Conservation (phyloP, 2,329 filamentous ascomycete species). For the Hypomyces perniciosus region DNA sequence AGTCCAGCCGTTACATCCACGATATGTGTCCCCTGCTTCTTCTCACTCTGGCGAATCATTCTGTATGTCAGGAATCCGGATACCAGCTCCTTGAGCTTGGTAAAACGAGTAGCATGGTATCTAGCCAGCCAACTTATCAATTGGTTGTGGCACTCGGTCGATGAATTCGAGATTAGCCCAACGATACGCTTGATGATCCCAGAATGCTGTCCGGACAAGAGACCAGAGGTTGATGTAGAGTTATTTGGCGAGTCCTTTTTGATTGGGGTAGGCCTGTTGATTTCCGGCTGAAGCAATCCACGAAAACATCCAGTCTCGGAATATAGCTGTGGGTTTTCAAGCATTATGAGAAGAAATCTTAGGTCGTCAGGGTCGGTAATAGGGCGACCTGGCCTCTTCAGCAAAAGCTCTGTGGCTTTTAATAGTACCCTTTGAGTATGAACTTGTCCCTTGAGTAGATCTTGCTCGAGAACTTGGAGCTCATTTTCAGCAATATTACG, state of each 20-base stretch:
- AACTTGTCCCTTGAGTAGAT: constrained; percentile 52
- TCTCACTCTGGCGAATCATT: constrained; percentile 63
- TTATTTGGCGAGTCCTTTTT: constrained; percentile 17
- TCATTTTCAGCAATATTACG: constrained; percentile 29
- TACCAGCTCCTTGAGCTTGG: constrained; percentile 68
- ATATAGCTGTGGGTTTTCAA: constrained; percentile 73
- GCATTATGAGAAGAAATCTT: constrained; percentile 70
- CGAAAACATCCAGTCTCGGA: constrained; percentile 33
- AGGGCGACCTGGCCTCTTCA: constrained; percentile 71
- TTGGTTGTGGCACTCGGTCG: constrained; percentile 69
- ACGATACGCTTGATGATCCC: constrained; percentile 80
- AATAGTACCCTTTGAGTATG: constrained; percentile 65
- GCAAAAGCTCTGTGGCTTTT: constrained; percentile 69
- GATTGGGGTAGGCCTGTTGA: constrained; percentile 1
- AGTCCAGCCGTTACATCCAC: constrained; percentile 60
- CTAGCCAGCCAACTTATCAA: constrained; percentile 73
- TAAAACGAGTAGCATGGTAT: constrained; percentile 61
- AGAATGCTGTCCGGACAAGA: constrained; percentile 62
- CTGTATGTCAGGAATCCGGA: constrained; percentile 77
- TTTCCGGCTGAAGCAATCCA: constrained; percentile 33
- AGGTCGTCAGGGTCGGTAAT: constrained; percentile 63
- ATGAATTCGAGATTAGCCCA: constrained; percentile 70
- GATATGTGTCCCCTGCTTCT: constrained; percentile 49
- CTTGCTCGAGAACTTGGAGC: constrained; percentile 40
- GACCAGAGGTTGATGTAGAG: constrained; percentile 31